Evolutionary conservation across 129 eudicot genomes (phyloP).

Genomic region (Helianthus annuus): DNA sequence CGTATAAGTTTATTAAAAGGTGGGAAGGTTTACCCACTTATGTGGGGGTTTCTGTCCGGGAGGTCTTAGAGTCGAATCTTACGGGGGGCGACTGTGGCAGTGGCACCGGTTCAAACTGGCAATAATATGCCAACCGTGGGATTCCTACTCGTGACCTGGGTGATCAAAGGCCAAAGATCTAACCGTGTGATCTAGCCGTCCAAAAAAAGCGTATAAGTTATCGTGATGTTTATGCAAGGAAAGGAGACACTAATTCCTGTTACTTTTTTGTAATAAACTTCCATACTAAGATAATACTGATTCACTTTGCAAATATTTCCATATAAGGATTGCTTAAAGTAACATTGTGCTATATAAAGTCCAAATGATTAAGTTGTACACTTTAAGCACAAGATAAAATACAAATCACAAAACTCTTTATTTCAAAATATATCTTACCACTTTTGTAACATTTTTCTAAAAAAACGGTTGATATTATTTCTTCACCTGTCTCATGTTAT

Average conservation of each 20-base stretch:
- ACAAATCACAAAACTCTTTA: background rate
- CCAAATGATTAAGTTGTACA: slow-evolving; percentile 36
- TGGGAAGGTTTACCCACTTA: no score
- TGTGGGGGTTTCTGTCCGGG: no score
- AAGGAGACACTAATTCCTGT: background rate
- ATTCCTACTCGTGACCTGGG: no score
- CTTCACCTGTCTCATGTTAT: background rate
- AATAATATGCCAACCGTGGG: no score
- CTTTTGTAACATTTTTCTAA: background rate
- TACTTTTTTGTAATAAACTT: slow-evolving; percentile 12
- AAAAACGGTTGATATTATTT: background rate
- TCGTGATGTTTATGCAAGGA: background rate
- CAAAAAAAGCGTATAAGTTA: no score
- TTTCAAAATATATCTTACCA: background rate
- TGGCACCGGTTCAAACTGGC: no score
- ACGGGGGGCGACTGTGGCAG: no score
- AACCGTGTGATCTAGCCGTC: no score
- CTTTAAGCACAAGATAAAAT: slow-evolving; percentile 41
- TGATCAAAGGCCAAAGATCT: no score
- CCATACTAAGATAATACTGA: slow-evolving; percentile 14
- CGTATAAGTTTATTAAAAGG: no score
- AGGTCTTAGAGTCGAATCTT: no score
- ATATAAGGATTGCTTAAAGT: slow-evolving; percentile 34
- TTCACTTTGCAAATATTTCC: slow-evolving; percentile 11
- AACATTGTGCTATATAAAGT: slow-evolving; percentile 24